phyloP scores from a whole-genome alignment of 228 moss, liverwort and hornwort species.

The Sphagnum fallax region DNA sequence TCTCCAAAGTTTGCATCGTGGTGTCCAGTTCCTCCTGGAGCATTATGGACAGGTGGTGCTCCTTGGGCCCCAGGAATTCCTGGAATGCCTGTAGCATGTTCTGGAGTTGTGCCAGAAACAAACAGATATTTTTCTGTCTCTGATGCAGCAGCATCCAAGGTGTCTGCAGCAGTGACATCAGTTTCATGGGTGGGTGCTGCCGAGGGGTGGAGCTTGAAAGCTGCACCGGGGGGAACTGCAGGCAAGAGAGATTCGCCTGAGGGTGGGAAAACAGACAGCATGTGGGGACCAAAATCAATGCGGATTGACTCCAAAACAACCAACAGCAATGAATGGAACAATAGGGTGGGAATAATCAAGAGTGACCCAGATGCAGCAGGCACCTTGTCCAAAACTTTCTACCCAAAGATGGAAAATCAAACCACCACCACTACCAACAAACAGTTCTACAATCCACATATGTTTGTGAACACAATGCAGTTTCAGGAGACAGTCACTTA shows the following conservation, averaged over 20 bases:
- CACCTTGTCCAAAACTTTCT: background rate
- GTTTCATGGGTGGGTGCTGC: conserved; percentile 15
- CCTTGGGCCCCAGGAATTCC: conserved; percentile 7
- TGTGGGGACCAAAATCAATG: conserved; percentile 1
- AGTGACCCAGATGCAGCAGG: background rate
- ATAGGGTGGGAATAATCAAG: background rate
- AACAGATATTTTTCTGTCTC: no score
- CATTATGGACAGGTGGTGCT: conserved; percentile 25
- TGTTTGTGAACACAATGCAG: no score
- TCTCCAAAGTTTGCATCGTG: background rate
- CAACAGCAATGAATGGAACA: background rate
- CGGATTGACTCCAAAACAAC: background rate
- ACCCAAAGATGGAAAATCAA: background rate
- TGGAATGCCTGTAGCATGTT: conserved; percentile 22
- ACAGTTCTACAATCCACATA: no score
- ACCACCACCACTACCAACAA: no score
- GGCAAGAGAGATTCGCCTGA: background rate
- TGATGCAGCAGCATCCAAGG: no score
- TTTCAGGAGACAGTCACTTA: no score
- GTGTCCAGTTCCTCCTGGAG: conserved; percentile 4
- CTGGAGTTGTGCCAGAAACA: no score
- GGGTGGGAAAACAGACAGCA: background rate
- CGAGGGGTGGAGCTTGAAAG: conserved; percentile 3
- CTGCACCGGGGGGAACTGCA: background rate
- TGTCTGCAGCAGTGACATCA: no score